Evolutionary conservation across 2,329 filamentous ascomycete species (phyloP).

Genomic region (Trichoderma brevicompactum): DNA sequence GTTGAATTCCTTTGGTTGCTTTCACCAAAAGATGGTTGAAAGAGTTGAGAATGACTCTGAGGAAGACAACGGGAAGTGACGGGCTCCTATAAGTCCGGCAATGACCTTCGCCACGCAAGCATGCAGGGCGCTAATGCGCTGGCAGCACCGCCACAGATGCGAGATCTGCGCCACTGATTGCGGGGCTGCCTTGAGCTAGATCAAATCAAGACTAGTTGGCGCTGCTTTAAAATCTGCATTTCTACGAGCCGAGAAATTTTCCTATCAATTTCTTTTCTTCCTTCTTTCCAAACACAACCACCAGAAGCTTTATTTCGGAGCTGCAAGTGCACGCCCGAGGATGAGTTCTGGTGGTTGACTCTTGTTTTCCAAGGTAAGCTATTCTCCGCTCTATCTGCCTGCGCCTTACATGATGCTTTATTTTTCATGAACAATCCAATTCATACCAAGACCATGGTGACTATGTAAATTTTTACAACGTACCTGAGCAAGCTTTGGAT

Average conservation of each 20-base stretch:
- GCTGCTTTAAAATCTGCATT: slow-evolving; percentile 35
- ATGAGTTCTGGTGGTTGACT: slow-evolving; percentile 22
- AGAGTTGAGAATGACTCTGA: slow-evolving; percentile 30
- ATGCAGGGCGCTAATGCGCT: slow-evolving; percentile 34
- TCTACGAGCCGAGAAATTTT: slow-evolving; percentile 35
- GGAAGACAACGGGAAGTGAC: slow-evolving; percentile 13
- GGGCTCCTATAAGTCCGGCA: slow-evolving; percentile 22
- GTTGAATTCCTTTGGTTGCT: slow-evolving; percentile 39
- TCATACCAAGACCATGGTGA: slow-evolving; percentile 64
- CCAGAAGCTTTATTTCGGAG: slow-evolving; percentile 14
- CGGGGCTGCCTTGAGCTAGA: slow-evolving; percentile 32
- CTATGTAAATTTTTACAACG: slow-evolving; percentile 52
- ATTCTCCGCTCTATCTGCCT: slow-evolving; percentile 23
- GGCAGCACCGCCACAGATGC: slow-evolving; percentile 44
- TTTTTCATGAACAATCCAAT: slow-evolving; percentile 64
- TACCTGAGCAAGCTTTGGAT: slow-evolving; percentile 55
- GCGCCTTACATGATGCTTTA: slow-evolving; percentile 41
- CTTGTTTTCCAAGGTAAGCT: slow-evolving; percentile 26
- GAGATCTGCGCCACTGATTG: slow-evolving; percentile 34
- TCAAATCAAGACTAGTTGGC: slow-evolving; percentile 35
- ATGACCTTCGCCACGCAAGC: slow-evolving; percentile 37
- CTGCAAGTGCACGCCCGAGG: slow-evolving; percentile 33
- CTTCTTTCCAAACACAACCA: slow-evolving; percentile 31
- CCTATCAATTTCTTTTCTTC: slow-evolving; percentile 28
- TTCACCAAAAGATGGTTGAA: slow-evolving; percentile 27